Base-by-base conservation (phyloP, 768 basidiomycete species). In the Suillus americanus region DNA sequence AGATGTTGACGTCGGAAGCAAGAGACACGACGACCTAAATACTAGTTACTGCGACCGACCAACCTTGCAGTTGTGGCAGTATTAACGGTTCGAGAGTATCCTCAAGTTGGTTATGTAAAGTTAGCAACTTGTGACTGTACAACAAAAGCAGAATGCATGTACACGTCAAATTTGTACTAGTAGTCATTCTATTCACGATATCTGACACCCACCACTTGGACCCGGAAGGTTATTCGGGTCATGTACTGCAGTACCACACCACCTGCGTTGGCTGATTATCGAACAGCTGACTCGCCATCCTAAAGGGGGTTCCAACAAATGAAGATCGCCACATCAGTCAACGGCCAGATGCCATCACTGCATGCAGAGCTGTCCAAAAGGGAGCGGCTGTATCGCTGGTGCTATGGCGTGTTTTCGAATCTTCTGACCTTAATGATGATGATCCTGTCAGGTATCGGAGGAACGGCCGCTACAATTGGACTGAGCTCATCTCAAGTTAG, bases 401-500 rank as follows among this genome's bases (percentile, higher is more conserved):
- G 62, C 62, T 33, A 30, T 20, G 54, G 37, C 20, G 9, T n/a
- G 4, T 41, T 18, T 18, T 33, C 33, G 33, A 33, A 33, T 33
- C 33, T 30, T n/a, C n/a, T 59, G 45, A 28, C 45, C 25, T n/a
- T n/a, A n/a, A n/a, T n/a, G 20, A 41, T n/a, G 6, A 25, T 18
- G 13, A 50, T 61, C 33, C 20, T 55, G 30, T 33, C 2, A 38
- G 41, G 46, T 35, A 62, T 43, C 33, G 33, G 61, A 67, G 38
- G 61, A 59, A 64, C 61, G 40, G n/a, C 37, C 40, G 45, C 59
- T 54, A 30, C 20, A 66, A 61, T 61, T 33, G 67, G 65, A n/a
- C 38, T 35, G 3, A 23, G 16, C 16, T 51, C 13, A 48, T 30
- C 16, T 40, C 33, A 64, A 35, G 8, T 10, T 35, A 35, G 45